A percentile compares a stretch with the other conserved stretches of the same genome.
phyloP scores from a whole-genome alignment of 495 filamentous ascomycete genomes.

The Trichoderma reesei region DNA sequence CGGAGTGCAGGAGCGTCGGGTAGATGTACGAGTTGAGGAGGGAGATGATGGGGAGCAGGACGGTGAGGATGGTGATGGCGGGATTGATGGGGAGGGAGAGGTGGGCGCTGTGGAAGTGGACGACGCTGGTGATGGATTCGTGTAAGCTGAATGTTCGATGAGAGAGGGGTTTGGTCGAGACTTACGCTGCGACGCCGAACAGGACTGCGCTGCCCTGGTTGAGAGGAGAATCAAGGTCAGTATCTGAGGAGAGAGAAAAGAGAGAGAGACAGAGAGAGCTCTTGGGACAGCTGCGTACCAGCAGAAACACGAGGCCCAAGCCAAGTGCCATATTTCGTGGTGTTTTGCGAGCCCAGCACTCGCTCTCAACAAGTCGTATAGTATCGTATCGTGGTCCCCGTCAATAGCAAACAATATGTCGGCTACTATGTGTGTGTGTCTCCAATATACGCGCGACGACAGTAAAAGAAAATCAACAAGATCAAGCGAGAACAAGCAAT shows the following conservation, averaged over 20 bases:
- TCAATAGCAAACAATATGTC: neutral
- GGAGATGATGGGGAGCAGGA: slow-evolving; percentile 7
- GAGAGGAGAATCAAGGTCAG: neutral
- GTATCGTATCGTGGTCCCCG: neutral
- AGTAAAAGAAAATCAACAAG: neutral
- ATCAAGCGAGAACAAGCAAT: neutral
- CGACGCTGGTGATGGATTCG: slow-evolving; percentile 2
- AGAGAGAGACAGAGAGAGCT: neutral
- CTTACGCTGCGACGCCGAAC: slow-evolving; percentile 8
- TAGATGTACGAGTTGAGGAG: slow-evolving; percentile 12
- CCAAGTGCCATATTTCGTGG: neutral
- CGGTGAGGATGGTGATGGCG: neutral
- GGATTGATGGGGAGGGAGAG: slow-evolving; percentile 8
- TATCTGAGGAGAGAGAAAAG: neutral
- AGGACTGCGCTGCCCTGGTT: neutral
- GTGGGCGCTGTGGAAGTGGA: slow-evolving; percentile 9
- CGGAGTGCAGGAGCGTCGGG: slow-evolving; percentile 27
- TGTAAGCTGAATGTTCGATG: neutral
- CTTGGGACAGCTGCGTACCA: neutral
- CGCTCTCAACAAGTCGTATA: too few relatives aligned
- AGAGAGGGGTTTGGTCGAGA: neutral
- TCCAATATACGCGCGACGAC: neutral
- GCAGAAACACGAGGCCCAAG: neutral
- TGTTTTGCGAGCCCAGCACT: neutral
- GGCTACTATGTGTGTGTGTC: neutral